A percentile compares a stretch with the other conserved stretches of the same genome.
Evolutionary conservation across 148 eudicot genomes (phyloP).

Genomic region (Fagopyrum homotropicum): DNA sequence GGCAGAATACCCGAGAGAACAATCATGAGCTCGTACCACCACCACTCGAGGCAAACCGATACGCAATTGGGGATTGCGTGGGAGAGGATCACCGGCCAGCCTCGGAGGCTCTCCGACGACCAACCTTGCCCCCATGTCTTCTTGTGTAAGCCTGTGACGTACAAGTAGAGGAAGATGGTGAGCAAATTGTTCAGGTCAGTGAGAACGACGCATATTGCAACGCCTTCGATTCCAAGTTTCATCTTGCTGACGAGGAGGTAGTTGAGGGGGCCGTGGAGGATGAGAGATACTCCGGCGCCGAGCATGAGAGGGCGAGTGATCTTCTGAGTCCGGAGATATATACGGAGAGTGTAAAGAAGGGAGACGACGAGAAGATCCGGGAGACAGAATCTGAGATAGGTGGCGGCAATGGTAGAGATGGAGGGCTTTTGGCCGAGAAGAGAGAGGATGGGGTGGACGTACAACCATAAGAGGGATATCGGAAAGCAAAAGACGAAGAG

Average conservation of each 20-base stretch:
- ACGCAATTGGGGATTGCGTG: constrained; percentile 31
- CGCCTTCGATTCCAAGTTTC: constrained; percentile 26
- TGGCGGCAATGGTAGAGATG: constrained; percentile 23
- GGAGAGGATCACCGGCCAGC: constrained; percentile 22
- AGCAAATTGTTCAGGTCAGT: constrained; percentile 16
- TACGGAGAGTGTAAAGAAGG: constrained; percentile 31
- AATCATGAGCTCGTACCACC: constrained; percentile 48
- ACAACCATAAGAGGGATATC: constrained; percentile 35
- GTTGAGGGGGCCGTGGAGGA: constrained; percentile 28
- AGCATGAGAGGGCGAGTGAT: constrained; percentile 29
- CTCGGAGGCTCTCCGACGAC: constrained; percentile 17
- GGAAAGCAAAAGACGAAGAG: constrained; percentile 26
- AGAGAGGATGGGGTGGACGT: constrained; percentile 26
- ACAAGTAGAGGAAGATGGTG: constrained; percentile 11
- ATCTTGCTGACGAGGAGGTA: constrained; percentile 20
- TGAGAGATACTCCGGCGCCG: constrained; percentile 20
- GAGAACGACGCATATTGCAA: constrained; percentile 17
- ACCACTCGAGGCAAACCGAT: constrained; percentile 45
- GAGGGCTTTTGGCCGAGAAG: constrained; percentile 23
- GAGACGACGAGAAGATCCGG: constrained; percentile 31
- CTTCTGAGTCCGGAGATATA: constrained; percentile 30
- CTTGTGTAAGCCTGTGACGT: constrained; percentile 10
- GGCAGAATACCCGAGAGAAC: constrained; percentile 18
- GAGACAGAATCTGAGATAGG: constrained; percentile 26
- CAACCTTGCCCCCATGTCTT: constrained; percentile 19